Evolutionary conservation across 495 filamentous ascomycete species (phyloP).

Genomic region (Acidiella bohemica): DNA sequence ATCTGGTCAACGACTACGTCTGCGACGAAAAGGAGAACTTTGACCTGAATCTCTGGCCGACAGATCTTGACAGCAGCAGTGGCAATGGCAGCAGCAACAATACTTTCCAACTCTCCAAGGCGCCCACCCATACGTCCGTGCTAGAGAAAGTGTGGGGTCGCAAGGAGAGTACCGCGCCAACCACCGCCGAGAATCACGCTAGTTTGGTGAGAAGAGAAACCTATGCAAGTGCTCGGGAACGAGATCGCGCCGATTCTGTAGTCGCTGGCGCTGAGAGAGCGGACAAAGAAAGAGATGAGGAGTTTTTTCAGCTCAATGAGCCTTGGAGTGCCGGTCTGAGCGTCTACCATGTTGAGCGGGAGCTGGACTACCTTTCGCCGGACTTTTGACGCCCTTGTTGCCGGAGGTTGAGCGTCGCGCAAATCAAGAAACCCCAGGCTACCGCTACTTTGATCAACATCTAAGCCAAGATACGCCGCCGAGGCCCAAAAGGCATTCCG

Average conservation of each 20-base stretch:
- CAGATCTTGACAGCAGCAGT: not conserved
- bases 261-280: constrained; percentile 2
- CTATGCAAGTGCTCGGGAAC: too few relatives aligned
- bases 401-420: too few relatives aligned
- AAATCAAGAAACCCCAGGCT: too few relatives aligned
- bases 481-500: too few relatives aligned
- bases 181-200: not conserved
- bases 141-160: constrained; percentile 6
- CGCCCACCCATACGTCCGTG: constrained; percentile 5
- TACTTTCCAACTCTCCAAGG: constrained; percentile 1
- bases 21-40: constrained; percentile 15
- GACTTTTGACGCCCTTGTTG: constrained; percentile 16
- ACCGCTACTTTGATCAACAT: too few relatives aligned
- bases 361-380: constrained; percentile 9
- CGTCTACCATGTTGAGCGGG: constrained; percentile 5
- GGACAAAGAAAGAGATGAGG: not conserved
- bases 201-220: too few relatives aligned
- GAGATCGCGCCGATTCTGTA: constrained; percentile 13
- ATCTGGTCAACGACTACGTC: constrained; percentile 13
- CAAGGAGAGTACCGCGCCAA: constrained; percentile 8
- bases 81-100: not conserved
- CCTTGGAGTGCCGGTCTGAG: constrained; percentile 13
- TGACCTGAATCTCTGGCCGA: constrained; percentile 16
- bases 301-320: too few relatives aligned
- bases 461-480: too few relatives aligned